These are phyloP conservation scores for Phytophthora cactorum DNA, from an alignment of 352 stramenopile genomes.

Conservation along the genomic window DNA sequence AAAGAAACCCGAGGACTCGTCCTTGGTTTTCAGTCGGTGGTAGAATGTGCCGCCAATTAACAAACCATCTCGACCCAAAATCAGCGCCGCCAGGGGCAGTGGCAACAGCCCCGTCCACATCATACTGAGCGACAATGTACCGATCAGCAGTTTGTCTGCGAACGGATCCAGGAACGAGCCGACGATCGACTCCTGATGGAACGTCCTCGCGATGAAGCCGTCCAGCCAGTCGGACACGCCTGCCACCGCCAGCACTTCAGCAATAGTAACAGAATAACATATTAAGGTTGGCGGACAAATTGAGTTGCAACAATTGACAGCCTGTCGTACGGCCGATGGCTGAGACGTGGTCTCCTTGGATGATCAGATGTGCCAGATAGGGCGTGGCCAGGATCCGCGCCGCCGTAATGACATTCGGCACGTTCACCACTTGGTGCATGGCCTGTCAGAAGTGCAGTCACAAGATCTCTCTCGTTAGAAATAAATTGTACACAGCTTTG, in stretches of 20 bases:
- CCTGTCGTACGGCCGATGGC: constrained; percentile 63
- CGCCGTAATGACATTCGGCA: constrained; percentile 85
- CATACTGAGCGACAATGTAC: constrained; percentile 79
- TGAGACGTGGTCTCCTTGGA: constrained; percentile 66
- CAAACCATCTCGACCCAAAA: constrained; percentile 77
- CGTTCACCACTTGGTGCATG: constrained; percentile 78
- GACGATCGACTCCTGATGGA: constrained; percentile 82
- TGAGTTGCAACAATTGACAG: constrained; percentile 2
- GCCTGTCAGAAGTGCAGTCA: constrained; percentile 34
- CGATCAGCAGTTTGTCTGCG: constrained; percentile 83
- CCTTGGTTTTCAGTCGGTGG: constrained; percentile 77
- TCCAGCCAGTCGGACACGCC: constrained; percentile 85
- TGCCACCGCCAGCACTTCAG: constrained; percentile 70
- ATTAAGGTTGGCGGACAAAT: constrained; percentile 3
- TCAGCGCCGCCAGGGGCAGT: constrained; percentile 63
- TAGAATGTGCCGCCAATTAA: constrained; percentile 82
- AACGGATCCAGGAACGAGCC: constrained; percentile 86
- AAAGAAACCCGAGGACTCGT: constrained; percentile 74
- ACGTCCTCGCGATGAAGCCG: constrained; percentile 77
- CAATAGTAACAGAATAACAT: constrained; percentile 5
- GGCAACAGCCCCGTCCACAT: constrained; percentile 72
- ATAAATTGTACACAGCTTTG: not conserved
- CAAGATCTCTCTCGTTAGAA: constrained; percentile 3
- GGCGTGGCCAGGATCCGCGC: constrained; percentile 77
- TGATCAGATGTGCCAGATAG: constrained; percentile 79